Evolutionary conservation across 306 rosid species (phyloP), one percentile per base, ranked within the genome.

Genomic region (Fragaria ananassa): DNA sequence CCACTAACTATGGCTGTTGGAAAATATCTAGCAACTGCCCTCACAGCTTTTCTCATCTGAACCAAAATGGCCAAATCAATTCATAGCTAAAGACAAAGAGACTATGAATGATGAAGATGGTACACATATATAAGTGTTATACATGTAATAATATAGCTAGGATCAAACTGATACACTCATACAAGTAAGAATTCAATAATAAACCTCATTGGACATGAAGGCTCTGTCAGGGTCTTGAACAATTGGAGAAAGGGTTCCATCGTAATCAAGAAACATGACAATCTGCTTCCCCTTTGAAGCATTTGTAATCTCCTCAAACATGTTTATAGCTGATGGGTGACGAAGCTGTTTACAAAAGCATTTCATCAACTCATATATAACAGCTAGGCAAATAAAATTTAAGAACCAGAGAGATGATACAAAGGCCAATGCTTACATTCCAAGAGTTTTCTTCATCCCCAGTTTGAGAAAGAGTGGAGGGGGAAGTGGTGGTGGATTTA

Each of bases 1-100:
- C 98, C 98, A 0, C 88, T 95, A 1, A 95, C 97, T 27, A 95
- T 95, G 46, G 98, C 98, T 5, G 98, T 95, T 19, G 98, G 97
- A 47, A 92, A 90, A 77, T 85, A 83, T 70, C 85, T 85, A 19
- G 98, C 97, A 50, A 87, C 88, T 13, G 79, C 85, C 70, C 77
- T 92, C 7, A 95, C 91, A 1, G 96, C 90, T 4, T 77, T 83
- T 83, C 97, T 90, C 97, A 92, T 95, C 98, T 95, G 79, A 21
- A 72, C 54, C 10, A n/a, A 35, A 76, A 67, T 72, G 35, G 35
- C 39, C 31, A 42, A 7, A 72, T 41, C 15, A 61, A 15, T 57
- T 72, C 12, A 57, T 29, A 73, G 39, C 56, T 41, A 64, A 14
- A 35, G n/a, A 35, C 18, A 8, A 35, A 6, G 21, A 23, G 4